Evolutionary conservation across 176 grass and related monocot species (phyloP).

Genomic region (Tillandsia fasciculata): DNA sequence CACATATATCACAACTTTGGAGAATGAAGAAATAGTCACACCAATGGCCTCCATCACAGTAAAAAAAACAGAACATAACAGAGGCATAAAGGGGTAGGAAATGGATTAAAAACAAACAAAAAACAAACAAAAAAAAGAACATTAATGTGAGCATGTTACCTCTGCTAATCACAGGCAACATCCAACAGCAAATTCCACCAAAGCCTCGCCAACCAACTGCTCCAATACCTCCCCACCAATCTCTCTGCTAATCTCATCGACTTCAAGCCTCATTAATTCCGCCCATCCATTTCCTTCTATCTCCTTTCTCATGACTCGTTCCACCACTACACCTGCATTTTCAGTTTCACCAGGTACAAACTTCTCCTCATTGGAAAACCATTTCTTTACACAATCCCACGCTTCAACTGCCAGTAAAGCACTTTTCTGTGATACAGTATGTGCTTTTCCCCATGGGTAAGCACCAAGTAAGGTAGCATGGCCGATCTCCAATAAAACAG

Average conservation of each 20-base stretch:
- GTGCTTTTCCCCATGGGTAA: slow-evolving; percentile 34
- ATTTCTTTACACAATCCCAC: slow-evolving; percentile 40
- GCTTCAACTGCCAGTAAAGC: slow-evolving; percentile 32
- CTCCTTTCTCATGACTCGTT: slow-evolving; percentile 51
- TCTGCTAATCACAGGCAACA: slow-evolving; percentile 15
- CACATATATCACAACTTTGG: neutral
- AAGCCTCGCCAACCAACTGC: slow-evolving; percentile 50
- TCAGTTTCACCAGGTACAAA: slow-evolving; percentile 18
- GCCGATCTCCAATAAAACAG: slow-evolving; percentile 52
- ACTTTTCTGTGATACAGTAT: slow-evolving; percentile 7
- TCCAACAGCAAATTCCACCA: slow-evolving; percentile 22
- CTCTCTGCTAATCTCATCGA: slow-evolving; percentile 39
- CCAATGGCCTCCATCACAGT: too few relatives aligned
- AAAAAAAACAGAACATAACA: too few relatives aligned
- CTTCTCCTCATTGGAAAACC: slow-evolving; percentile 32
- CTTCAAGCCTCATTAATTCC: slow-evolving; percentile 36
- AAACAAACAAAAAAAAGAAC: neutral
- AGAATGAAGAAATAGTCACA: neutral
- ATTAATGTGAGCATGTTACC: neutral
- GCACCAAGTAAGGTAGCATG: slow-evolving; percentile 24
- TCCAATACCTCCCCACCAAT: slow-evolving; percentile 45
- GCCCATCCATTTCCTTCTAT: slow-evolving; percentile 44
- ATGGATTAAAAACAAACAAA: too few relatives aligned
- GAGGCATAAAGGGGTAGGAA: too few relatives aligned
- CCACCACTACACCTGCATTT: slow-evolving; percentile 23